Conservation (phyloP, 2,329 filamentous ascomycete genomes). For the Aspergillus tanneri region DNA sequence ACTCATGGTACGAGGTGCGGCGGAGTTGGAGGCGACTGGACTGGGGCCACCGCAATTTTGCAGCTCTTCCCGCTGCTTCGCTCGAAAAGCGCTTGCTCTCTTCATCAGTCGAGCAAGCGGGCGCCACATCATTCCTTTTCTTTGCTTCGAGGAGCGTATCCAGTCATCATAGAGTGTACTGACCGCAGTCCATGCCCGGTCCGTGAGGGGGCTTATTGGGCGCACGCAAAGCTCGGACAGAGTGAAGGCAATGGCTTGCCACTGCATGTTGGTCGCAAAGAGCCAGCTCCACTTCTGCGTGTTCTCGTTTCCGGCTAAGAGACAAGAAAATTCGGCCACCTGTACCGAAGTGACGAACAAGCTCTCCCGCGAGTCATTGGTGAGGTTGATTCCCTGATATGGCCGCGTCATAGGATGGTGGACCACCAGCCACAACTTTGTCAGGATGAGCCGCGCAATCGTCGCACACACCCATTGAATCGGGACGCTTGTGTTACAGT, state of each 20-base stretch:
- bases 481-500: slow-evolving; percentile 53
- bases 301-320: slow-evolving; percentile 63
- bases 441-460: slow-evolving; percentile 68
- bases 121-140: slow-evolving; percentile 61
- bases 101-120: slow-evolving; percentile 61
- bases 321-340: slow-evolving; percentile 68
- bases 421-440: slow-evolving; percentile 74
- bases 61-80: slow-evolving; percentile 46
- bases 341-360: slow-evolving; percentile 72
- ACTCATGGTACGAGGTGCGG: slow-evolving; percentile 4
- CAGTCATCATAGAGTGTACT: slow-evolving; percentile 46
- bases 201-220: slow-evolving; percentile 56
- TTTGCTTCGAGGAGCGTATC: slow-evolving; percentile 37
- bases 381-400: slow-evolving; percentile 54
- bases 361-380: slow-evolving; percentile 64
- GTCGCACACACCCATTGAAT: slow-evolving; percentile 69
- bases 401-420: slow-evolving; percentile 70
- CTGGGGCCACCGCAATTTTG: slow-evolving; percentile 20
- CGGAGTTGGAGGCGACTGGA: slow-evolving; percentile 5
- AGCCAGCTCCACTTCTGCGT: slow-evolving; percentile 66
- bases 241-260: slow-evolving; percentile 60
- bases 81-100: slow-evolving; percentile 56
- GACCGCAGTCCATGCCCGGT: slow-evolving; percentile 61
- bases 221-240: slow-evolving; percentile 59
- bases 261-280: slow-evolving; percentile 64